A percentile compares a stretch with the other conserved stretches of the same genome.
phyloP scores from a whole-genome alignment of 2,329 filamentous ascomycete species.

The Colletotrichum sp. region DNA sequence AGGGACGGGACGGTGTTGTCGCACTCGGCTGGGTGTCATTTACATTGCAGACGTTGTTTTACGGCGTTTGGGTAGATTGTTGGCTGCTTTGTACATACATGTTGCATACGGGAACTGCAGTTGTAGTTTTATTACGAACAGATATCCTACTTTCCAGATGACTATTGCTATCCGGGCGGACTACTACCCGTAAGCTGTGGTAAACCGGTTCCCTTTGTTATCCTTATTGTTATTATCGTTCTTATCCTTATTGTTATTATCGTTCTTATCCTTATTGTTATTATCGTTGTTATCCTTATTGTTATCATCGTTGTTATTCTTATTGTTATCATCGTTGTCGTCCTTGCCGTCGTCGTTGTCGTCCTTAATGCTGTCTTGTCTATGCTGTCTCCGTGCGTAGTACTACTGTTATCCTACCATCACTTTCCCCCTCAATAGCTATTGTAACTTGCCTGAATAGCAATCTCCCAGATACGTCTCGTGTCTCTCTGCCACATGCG shows the following conservation, averaged over 20 bases:
- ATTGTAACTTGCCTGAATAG: background rate
- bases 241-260: no score
- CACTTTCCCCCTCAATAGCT: background rate
- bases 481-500: background rate
- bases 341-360: no score
- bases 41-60: conserved; percentile 7
- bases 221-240: no score
- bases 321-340: no score
- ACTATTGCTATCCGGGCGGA: background rate
- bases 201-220: fast-evolving
- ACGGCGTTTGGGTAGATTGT: conserved; percentile 13
- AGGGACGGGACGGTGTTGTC: conserved; percentile 12
- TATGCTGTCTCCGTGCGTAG: background rate
- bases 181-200: fast-evolving
- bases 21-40: conserved; percentile 15
- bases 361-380: background rate
- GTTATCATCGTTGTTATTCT: no score
- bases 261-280: background rate
- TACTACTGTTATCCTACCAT: background rate
- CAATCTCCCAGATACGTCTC: background rate
- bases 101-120: conserved; percentile 10
- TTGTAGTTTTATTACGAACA: conserved; percentile 19
- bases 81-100: conserved; percentile 1
- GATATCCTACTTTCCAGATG: conserved; percentile 4
- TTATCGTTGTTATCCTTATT: background rate